Percentiles rank a stretch among this genome's conserved stretches.
Conservation (phyloP, 163 green algal genomes). For the Volvox carteri region DNA sequence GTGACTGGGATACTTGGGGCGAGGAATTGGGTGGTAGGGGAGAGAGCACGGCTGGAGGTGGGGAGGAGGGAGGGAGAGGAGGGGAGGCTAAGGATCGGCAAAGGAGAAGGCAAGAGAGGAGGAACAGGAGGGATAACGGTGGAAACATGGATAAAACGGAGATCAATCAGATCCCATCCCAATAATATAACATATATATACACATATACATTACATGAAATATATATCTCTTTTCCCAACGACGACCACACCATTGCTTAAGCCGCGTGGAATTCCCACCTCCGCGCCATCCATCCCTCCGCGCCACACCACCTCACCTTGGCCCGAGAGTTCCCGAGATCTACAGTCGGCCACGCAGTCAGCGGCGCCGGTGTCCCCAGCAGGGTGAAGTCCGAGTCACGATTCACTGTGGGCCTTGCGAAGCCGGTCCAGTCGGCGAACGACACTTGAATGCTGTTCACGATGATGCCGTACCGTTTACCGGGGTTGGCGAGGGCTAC, state of each 20-base stretch:
- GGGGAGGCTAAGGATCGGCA: neutral
- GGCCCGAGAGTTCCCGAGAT: neutral
- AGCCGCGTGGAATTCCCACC: no score
- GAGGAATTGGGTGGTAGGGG: neutral
- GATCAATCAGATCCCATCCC: neutral
- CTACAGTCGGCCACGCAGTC: neutral
- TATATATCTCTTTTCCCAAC: neutral
- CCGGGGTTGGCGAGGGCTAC: neutral
- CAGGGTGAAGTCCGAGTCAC: neutral
- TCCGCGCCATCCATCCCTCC: no score
- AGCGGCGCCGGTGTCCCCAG: neutral
- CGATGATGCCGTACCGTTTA: neutral
- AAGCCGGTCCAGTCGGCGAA: neutral
- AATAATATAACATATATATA: no score
- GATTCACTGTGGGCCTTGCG: neutral
- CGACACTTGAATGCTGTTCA: neutral
- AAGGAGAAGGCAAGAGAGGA: neutral
- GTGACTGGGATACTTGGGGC: neutral
- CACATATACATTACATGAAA: neutral
- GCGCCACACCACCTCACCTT: no score
- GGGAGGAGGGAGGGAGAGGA: neutral
- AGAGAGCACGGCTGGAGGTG: neutral
- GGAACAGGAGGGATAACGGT: neutral
- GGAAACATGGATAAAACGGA: neutral
- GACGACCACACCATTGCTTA: no score